Evolutionary conservation across 129 eudicot genomes (phyloP).

Genomic region (Helianthus tuberosus): DNA sequence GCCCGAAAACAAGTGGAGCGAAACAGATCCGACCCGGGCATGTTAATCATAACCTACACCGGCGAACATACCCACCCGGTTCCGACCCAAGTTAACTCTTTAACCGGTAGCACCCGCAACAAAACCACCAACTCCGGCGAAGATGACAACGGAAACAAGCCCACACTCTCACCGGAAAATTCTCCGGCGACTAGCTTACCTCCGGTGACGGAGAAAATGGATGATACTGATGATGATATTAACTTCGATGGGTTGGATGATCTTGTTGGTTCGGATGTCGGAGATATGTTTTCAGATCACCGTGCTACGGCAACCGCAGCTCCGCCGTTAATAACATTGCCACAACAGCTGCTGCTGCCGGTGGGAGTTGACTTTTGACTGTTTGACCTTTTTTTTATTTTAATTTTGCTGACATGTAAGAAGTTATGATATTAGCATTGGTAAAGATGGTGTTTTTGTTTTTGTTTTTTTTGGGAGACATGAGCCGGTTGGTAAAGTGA

Average conservation of each 20-base stretch:
- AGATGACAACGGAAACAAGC: conserved; percentile 44
- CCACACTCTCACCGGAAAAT: conserved; percentile 44
- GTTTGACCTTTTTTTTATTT: neutral
- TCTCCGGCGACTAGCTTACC: conserved; percentile 53
- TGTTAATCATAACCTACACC: conserved; percentile 83
- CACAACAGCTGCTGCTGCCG: conserved; percentile 62
- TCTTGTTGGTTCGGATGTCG: conserved; percentile 36
- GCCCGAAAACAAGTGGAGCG: conserved; percentile 99
- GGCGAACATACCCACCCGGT: conserved; percentile 89
- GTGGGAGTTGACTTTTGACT: conserved; percentile 46
- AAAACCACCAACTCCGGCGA: conserved; percentile 46
- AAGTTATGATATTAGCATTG: neutral
- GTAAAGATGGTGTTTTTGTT: neutral
- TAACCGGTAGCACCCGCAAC: conserved; percentile 79
- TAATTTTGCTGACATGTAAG: conserved; percentile 3
- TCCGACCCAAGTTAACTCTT: conserved; percentile 84
- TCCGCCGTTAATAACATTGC: conserved; percentile 46
- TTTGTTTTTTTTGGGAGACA: conserved; percentile 3
- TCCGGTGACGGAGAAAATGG: conserved; percentile 57
- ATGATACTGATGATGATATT: conserved; percentile 37
- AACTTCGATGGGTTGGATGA: conserved; percentile 65
- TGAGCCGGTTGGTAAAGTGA: conserved; percentile 30
- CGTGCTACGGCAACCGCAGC: neutral
- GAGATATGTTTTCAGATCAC: conserved; percentile 44
- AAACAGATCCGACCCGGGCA: conserved; percentile 91